Evolutionary conservation across 1,284 basidiomycete species (phyloP), one percentile per base, ranked within the genome.

Genomic region (Ceratobasidium sp.): DNA sequence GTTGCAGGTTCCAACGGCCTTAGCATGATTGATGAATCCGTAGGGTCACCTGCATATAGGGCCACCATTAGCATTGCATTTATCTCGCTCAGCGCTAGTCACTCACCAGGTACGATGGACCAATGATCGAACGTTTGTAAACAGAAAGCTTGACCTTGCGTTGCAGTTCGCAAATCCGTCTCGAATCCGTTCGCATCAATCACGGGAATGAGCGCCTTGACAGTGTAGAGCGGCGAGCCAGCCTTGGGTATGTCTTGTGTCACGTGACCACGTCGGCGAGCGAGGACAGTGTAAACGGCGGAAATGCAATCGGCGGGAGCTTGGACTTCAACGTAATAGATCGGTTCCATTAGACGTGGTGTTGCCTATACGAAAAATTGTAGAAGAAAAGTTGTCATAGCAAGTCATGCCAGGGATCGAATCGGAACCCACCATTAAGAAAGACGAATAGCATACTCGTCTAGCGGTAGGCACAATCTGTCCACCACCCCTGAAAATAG

Each of bases 181-280:
- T 99, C 98, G 83, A 99, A 99, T 0, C 98, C 98, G 81, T 98
- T 99, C 45, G 98, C 95, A 81, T 99, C 98, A 78, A 99, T 96
- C 50, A 98, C 98, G 6, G 98, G 98, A 75, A 99, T 96, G 74
- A 97, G 89, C 0, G 98, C 98, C 83, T 98, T 97, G 77, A 99
- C 95, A 0, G 97, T 99, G 85, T 97, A 98, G 74, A 99, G 83
- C 29, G 98, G 97, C 22, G 96, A 98, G 66, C 98, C 98, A 2
- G 97, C 95, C 82, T 99, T 99, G 59, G 98, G 97, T 22, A 95
- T 91, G 81, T 99, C 98, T 81, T 97, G 94, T 0, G 96, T 98
- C 78, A 99, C 98, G 83, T 99, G 98, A 9, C 98, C 98, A 83
- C 98, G 90, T 72, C 98, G 91, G 76, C 97, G 90, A 14, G 98